These are phyloP conservation scores for Penicillium alfredii DNA, from an alignment of 495 filamentous ascomycete species.

Conservation along the genomic window DNA sequence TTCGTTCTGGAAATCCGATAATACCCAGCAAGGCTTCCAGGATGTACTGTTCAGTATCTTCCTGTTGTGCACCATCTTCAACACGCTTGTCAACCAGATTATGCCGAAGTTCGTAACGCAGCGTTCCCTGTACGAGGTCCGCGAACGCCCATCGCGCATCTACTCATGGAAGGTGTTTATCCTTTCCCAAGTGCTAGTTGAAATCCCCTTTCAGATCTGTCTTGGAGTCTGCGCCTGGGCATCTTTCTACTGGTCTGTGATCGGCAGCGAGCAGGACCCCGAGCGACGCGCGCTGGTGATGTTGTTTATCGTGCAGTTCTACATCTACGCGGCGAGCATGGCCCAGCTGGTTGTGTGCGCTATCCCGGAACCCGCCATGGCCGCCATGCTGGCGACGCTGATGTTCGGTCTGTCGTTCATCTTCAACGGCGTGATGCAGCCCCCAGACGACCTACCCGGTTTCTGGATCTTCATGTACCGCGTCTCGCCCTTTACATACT, in stretches of 20 bases:
- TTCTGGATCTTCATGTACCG: slow-evolving; percentile 80
- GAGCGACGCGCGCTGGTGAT: slow-evolving; percentile 46
- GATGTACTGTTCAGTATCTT: slow-evolving; percentile 81
- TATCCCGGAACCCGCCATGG: slow-evolving; percentile 47
- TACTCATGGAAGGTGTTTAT: slow-evolving; percentile 52
- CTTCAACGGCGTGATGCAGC: slow-evolving; percentile 56
- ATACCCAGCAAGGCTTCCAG: slow-evolving; percentile 68
- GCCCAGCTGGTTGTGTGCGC: slow-evolving; percentile 51
- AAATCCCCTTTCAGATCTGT: slow-evolving; percentile 44
- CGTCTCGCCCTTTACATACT: slow-evolving; percentile 62
- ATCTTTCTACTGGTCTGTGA: slow-evolving; percentile 45
- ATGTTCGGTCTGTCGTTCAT: slow-evolving; percentile 50
- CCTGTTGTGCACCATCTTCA: slow-evolving; percentile 69
- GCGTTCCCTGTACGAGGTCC: slow-evolving; percentile 44
- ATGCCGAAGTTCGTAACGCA: slow-evolving; percentile 46
- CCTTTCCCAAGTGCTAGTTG: slow-evolving; percentile 42
- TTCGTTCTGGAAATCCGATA: slow-evolving; percentile 69
- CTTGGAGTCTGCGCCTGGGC: slow-evolving; percentile 40
- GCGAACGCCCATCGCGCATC: slow-evolving; percentile 44
- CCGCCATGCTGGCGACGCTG: slow-evolving; percentile 49
- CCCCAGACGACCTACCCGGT: slow-evolving; percentile 47
- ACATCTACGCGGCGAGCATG: slow-evolving; percentile 40
- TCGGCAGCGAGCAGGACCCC: slow-evolving; percentile 30
- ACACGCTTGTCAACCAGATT: slow-evolving; percentile 56
- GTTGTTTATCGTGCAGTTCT: slow-evolving; percentile 44